A percentile compares a stretch with the other conserved stretches of the same genome.
These are phyloP conservation scores for Termitomyces sp. DNA, from an alignment of 768 basidiomycete species.

Conservation along the genomic window DNA sequence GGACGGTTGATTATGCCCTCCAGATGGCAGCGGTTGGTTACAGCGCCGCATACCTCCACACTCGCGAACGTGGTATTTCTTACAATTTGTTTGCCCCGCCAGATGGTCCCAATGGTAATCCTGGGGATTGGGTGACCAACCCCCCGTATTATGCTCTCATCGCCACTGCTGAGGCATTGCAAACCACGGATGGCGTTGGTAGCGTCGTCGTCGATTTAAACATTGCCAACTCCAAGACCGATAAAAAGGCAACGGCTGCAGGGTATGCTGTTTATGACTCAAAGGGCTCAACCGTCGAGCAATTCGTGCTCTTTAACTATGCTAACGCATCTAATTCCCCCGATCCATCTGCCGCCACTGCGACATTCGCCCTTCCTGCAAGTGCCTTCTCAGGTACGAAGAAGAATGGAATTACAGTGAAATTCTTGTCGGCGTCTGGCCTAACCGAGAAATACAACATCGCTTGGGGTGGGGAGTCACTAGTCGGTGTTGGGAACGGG, in stretches of 20 bases:
- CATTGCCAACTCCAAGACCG: conserved; percentile 34
- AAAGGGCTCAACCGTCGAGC: conserved; percentile 36
- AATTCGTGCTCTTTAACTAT: conserved; percentile 51
- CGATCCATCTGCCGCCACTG: conserved; percentile 37
- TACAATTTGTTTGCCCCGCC: conserved; percentile 53
- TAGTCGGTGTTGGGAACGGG: conserved; percentile 40
- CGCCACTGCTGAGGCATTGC: conserved; percentile 43
- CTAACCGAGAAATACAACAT: conserved; percentile 52
- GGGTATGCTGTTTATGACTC: conserved; percentile 64
- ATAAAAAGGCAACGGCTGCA: conserved; percentile 39
- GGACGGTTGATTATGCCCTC: conserved; percentile 52
- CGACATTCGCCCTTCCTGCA: conserved; percentile 37
- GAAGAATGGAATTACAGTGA: conserved; percentile 34
- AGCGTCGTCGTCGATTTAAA: conserved; percentile 44
- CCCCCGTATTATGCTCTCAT: conserved; percentile 52
- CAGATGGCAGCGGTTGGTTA: conserved; percentile 51
- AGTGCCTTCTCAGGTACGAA: conserved; percentile 24
- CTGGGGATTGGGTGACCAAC: conserved; percentile 45
- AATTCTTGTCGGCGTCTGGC: conserved; percentile 47
- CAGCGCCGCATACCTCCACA: conserved; percentile 49
- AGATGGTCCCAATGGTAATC: conserved; percentile 27
- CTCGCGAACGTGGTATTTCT: conserved; percentile 49
- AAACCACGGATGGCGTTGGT: conserved; percentile 35
- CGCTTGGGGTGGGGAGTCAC: conserved; percentile 60
- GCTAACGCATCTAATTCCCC: conserved; percentile 39